Base-by-base conservation (phyloP, 2,329 filamentous ascomycete genomes). In the Penicillium sp. region DNA sequence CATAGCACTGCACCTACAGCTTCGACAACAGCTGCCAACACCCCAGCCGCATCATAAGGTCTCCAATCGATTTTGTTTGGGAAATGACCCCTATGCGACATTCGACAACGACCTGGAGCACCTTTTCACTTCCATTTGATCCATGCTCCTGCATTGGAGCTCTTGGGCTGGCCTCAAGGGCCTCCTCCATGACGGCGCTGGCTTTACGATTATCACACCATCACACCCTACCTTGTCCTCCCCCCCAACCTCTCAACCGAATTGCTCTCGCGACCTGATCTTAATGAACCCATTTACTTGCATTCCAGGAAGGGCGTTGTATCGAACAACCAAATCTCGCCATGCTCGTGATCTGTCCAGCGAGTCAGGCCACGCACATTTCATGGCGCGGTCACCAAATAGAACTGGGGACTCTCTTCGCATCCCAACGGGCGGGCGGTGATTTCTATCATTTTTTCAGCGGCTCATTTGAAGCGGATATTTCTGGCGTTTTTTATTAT, bases 151-250 rank as follows among this genome's bases (percentile, higher is more conserved):
- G 35, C 47, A 49, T 20, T 17, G 17, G 35, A 39, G 25, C 11
- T 35, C 55, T 67, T 60, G 62, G 64, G 65, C 65, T 58, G 65
- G 65, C 56, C 65, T 67, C 63, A 58, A 67, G 61, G 34, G 12
- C 39, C 38, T 41, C 12, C 20, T 28, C 12, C 15, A 52, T 28
- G 38, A n/a, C 8, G 51, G 38, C 43, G 20, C 17, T n/a, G 22
- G 28, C 17, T 34, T n/a, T 43, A 10, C 41, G n/a, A 25, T 25
- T 25, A 7, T 12, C 41, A 28, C 25, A 28, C 6, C n/a, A n/a
- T 25, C 15, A 45, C 50, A 10, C 20, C 38, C 25, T 31, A n/a
- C 22, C 3, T n/a, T 34, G 17, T 38, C 38, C 6, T 37, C 12
- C 17, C 5, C 7, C 15, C 31, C 34, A 41, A 28, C 35, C 49